Base-by-base conservation (phyloP, 1,284 basidiomycete genomes). In the Papiliotrema flavescens region DNA sequence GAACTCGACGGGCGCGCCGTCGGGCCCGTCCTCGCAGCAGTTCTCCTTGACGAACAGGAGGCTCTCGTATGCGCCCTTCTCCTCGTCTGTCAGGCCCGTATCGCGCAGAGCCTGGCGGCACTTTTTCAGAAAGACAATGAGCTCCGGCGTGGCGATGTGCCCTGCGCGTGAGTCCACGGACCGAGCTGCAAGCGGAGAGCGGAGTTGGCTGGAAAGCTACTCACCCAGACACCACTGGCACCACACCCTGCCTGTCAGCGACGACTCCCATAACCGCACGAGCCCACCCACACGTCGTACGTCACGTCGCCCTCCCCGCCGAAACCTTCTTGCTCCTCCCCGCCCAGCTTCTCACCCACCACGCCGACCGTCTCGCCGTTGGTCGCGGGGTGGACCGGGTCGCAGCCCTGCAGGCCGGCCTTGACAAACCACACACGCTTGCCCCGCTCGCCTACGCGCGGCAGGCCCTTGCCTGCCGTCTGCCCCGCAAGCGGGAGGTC, bases 221-320 rank as follows among this genome's bases (percentile, higher is more conserved):
- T 64, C 57, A n/a, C 89, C 88, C 14, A 95, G 80, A 78, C 91
- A 94, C 93, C 93, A 96, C 73, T 96, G 93, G 66, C 90, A 90
- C 93, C 90, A 92, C 55, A 94, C 82, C 2, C 75, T 76, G 51
- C 2, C 36, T 2, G 37, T 58, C 81, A 75, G 91, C 41, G 28
- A 20, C 39, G 26, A 35, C 24, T 42, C 14, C 26, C 15, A n/a
- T 4, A 6, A 47, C 7, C 7, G 20, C 37, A 9, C 46, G n/a
- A 50, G 28, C 53, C 26, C 13, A 74, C 74, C 67, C 61, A 78
- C 66, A 65, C 67, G 56, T 77, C 73, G 42, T 74, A 75, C 2
- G 64, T 60, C 39, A 73, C 57, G 23, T 69, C 72, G 35, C 57
- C 47, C 6, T 63, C 71, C 19, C 53, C 54, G 0, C 72, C 72